Base-by-base conservation (phyloP, 768 basidiomycete genomes). In the Boletus subcaerulescens region DNA sequence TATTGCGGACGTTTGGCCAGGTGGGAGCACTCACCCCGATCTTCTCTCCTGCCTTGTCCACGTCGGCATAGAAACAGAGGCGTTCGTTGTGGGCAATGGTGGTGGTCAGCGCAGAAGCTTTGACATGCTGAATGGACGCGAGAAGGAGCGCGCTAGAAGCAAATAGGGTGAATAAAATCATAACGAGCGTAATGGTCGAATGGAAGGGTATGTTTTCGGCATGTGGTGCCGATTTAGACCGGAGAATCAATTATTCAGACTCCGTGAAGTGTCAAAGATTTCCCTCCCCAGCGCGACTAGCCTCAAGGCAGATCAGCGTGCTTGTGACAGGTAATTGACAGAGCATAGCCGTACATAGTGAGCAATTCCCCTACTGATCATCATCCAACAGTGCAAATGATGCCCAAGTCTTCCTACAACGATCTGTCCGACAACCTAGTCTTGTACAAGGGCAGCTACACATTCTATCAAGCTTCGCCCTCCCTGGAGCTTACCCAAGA, bases 31-130 rank as follows among this genome's bases (percentile, higher is more conserved):
- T 60, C 72, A 89, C 90, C 47, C 91, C 87, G 60, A 94, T 85
- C 80, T 93, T 96, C 77, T 93, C 89, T 53, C 92, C 91, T 1
- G 82, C 85, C 77, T 95, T 96, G 77, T 99, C 97, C 20, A 96
- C 95, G 67, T 95, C 92, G 7, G 93, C 91, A 64, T 91, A 98
- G 73, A 97, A 98, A 73, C 97, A 99, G 62, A 89, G 71, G 35
- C 89, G 79, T 64, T 92, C 88, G 61, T 91, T 93, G 1, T 91
- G 83, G 15, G 80, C 73, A 58, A 93, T 85, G 20, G 84, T 71
- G 3, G 91, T 94, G 9, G 93, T 93, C 39, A 96, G 73, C 1
- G 93, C 90, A 1, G 88, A 81, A 13, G 82, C 84, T 24, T 69
- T 70, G 35, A 72, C 71, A 8, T 71, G 70, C 50, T 56, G 75